A percentile compares a stretch with the other conserved stretches of the same genome.
These are phyloP conservation scores for Chytridium lagenaria DNA, from an alignment of 371 early-diverging fungal species.

Conservation along the genomic window DNA sequence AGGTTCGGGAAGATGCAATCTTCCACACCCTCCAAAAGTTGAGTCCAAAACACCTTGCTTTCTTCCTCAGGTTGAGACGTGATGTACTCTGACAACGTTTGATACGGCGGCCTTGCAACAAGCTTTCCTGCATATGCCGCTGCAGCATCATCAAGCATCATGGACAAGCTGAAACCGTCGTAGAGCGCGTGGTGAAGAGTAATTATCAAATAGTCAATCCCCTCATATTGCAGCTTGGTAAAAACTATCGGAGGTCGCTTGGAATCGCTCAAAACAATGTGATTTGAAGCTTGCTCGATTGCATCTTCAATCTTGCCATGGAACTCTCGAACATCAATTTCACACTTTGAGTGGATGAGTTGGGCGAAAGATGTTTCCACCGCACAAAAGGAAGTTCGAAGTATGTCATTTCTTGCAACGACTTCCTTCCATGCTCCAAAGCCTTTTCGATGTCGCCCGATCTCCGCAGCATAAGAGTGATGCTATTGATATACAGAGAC, in stretches of 20 bases:
- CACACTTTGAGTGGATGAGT: not conserved
- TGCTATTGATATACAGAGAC: not conserved
- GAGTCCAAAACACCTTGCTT: not conserved
- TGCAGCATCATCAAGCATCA: constrained; percentile 15
- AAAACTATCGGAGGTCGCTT: not conserved
- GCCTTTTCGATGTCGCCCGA: not conserved
- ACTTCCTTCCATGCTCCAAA: not conserved
- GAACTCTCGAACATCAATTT: not conserved
- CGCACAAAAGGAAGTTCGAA: not conserved
- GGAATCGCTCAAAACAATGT: not conserved
- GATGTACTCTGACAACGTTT: not conserved
- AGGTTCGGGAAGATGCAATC: not conserved
- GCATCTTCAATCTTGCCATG: not conserved
- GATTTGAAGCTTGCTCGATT: not conserved
- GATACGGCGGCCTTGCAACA: not conserved
- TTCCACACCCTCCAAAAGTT: not conserved
- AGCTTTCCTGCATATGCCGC: not conserved
- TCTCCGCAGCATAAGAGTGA: not conserved
- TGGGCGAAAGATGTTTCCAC: not conserved
- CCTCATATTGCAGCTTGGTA: not conserved
- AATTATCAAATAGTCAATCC: constrained; percentile 24
- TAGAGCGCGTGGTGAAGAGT: constrained; percentile 48
- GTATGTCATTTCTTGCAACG: not conserved
- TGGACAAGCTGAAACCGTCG: constrained; percentile 42
- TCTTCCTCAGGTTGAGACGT: not conserved